Evolutionary conservation across 1,139 yeast species (phyloP), one percentile per base, ranked within the genome.

Genomic region (Yamadazyma dendronema): DNA sequence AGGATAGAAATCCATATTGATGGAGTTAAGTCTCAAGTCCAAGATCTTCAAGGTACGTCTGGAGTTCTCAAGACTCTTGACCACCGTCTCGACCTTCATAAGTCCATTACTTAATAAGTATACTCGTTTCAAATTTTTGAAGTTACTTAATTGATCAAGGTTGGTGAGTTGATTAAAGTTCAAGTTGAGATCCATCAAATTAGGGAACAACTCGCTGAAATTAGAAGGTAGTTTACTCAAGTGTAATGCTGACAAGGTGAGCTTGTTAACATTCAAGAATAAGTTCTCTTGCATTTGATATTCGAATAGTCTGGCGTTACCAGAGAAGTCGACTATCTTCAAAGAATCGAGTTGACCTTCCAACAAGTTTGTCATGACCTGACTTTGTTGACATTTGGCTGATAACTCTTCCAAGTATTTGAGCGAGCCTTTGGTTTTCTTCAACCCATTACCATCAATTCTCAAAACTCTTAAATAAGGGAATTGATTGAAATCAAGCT

Each of bases 1-100:
- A 0, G 82, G 80, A 49, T 78, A 77, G 31, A 74, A 61, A 11
- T 65, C 70, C 26, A 59, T 56, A 30, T 71, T 77, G 29, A 76
- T 48, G 8, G 79, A 72, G 46, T 79, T 79, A 39, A 76, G 68
- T 36, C 83, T 59, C 31, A 75, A 46, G 51, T 78, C 84, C 14
- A 78, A 50, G 9, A 64, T 56, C 38, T 54, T 61, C 39, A 78
- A 53, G 1, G 61, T 49, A 6, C 49, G 38, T 30, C 77, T 54
- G 1, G 63, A 52, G 0, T 57, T 60, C 8, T 57, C 48, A 26
- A 68, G 51, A 3, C 67, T 61, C 5, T 53, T 51, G n/a, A 75
- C 47, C 1, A 73, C 45, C 12, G 49, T 49, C 36, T 62, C 67
- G 14, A 71, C 53, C 28, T 57, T 61, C 9, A 47, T 41, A 24